Conservation (phyloP, 257 asterid genomes). For the Thymus quinquecostatus region DNA sequence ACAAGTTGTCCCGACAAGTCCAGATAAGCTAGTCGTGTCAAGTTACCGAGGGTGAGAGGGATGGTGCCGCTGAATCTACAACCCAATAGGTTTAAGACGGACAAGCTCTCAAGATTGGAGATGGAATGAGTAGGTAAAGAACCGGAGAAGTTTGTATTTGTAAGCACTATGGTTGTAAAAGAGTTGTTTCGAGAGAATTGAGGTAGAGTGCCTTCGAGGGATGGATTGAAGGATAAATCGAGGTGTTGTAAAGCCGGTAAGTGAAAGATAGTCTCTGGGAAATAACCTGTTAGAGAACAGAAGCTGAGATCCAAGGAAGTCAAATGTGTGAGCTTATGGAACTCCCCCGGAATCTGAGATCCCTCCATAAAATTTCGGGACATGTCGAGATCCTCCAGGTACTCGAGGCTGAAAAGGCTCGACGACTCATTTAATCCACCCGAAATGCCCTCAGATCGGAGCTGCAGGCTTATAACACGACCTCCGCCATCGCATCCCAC, state of each 20-base stretch:
- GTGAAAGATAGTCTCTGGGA: conserved; percentile 31
- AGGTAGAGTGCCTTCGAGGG: conserved; percentile 34
- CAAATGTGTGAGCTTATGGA: background rate
- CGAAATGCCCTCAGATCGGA: background rate
- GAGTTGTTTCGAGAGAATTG: conserved; percentile 28
- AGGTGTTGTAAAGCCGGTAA: conserved; percentile 32
- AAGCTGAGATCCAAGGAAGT: background rate
- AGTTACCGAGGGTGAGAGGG: background rate
- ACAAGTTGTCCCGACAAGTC: background rate
- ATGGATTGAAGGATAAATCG: conserved; percentile 20
- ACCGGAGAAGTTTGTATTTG: conserved; percentile 38
- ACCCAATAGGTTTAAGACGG: conserved; percentile 31
- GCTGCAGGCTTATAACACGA: conserved; percentile 31
- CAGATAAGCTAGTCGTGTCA: background rate
- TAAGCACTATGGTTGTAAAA: conserved; percentile 26
- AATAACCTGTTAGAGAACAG: background rate
- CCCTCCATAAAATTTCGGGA: background rate
- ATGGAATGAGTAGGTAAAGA: conserved; percentile 39
- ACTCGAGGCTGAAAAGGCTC: background rate
- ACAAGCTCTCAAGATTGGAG: conserved; percentile 33
- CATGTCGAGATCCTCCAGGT: background rate
- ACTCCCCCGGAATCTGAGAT: background rate
- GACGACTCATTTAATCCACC: background rate
- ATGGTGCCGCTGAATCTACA: conserved; percentile 29
- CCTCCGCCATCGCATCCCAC: conserved; percentile 41